Percentiles rank a stretch among this genome's conserved stretches.
Evolutionary conservation across 345 rosid species (phyloP).

Genomic region (Euphorbia lathyris): DNA sequence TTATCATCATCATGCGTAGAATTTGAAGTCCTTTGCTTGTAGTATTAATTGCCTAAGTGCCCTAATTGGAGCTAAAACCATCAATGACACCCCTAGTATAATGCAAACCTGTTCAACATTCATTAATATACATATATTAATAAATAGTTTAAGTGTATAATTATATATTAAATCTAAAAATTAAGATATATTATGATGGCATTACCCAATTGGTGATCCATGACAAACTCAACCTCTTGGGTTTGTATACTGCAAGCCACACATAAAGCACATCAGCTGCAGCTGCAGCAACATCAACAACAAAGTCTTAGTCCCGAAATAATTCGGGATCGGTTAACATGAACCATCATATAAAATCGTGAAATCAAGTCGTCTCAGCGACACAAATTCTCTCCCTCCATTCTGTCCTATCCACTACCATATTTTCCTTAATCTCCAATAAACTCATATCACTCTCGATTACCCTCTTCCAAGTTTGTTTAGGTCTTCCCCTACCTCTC

Average conservation of each 20-base stretch:
- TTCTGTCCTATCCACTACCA: too few relatives aligned
- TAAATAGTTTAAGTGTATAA: neutral
- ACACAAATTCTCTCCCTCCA: too few relatives aligned
- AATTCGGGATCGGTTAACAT: too few relatives aligned
- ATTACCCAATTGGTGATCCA: conserved; percentile 62
- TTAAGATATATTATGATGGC: neutral
- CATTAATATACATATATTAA: too few relatives aligned
- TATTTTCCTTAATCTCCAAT: too few relatives aligned
- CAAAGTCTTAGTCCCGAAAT: too few relatives aligned
- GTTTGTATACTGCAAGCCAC: conserved; percentile 65
- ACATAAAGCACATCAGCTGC: conserved; percentile 80
- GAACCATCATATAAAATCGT: too few relatives aligned
- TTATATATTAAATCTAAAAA: neutral
- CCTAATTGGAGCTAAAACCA: conserved; percentile 46
- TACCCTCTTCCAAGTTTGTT: too few relatives aligned
- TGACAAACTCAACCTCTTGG: conserved; percentile 58
- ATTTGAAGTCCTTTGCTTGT: conserved; percentile 39
- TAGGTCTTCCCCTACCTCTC: too few relatives aligned
- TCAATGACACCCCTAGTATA: conserved; percentile 35
- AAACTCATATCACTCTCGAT: too few relatives aligned
- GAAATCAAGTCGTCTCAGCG: too few relatives aligned
- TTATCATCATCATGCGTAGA: conserved; percentile 37
- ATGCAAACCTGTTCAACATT: conserved; percentile 41
- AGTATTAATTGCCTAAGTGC: conserved; percentile 42
- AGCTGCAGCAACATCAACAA: too few relatives aligned